Evolutionary conservation across 192 early-diverging fungal species (phyloP), one percentile per base, ranked within the genome.

Genomic region (Backusella morwellensis): DNA sequence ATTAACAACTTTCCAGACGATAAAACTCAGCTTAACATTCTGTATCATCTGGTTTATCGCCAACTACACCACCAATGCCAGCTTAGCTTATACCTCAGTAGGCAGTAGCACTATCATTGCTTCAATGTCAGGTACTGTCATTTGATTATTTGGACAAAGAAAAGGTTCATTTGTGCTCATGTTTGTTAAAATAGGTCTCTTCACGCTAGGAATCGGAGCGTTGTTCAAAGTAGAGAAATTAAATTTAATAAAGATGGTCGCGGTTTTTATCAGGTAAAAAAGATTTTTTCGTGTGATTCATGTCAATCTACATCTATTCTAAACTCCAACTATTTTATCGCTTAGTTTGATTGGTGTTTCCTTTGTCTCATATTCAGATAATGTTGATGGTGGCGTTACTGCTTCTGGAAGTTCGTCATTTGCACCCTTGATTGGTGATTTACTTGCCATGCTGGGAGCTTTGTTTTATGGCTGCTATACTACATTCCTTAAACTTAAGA

Each of bases 381-480:
- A 85, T 35, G 80, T 76, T 54, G 76, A 76, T n/a, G 72, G 35
- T 19, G 35, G 74, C 9, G 76, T 81, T 35, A 77, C 74, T 15
- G 78, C 71, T 36, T 44, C 59, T 19, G 82, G 40, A 8, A 36
- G 35, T 19, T 70, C 68, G 12, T 72, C 40, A 41, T 19, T 47
- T 70, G 54, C 50, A 38, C 80, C 82, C 40, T 23, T 92, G 59
- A 68, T 91, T 67, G 94, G 94, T n/a, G 92, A 94, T 74, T 42
- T 88, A 17, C 80, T 94, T 70, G 92, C 93, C 12, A 70, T 95
- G 41, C 74, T 90, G 29, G 90, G 92, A 44, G 93, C 93, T 12
- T 78, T 93, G 15, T 88, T 95, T 42, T 95, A 95, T 82, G 93
- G 92, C 15, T 89, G 90, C 71, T 94, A 95, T 81, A 91, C 90